Percentiles rank a stretch among this genome's conserved stretches.
phyloP scores from a whole-genome alignment of 73 alveolate genomes.

The Uronychia setigera region DNA sequence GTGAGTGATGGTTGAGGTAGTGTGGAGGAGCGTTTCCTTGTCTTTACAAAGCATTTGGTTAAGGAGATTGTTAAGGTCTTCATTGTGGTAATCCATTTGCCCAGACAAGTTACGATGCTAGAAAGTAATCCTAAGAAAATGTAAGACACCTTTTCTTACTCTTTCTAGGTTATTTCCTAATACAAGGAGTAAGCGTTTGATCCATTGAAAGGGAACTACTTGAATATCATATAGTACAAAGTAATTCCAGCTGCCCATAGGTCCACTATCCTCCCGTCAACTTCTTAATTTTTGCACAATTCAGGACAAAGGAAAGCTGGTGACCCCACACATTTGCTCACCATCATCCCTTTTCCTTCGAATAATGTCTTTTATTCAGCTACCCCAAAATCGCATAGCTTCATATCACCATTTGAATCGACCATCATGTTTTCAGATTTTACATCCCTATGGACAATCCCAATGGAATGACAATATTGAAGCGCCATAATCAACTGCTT shows the following conservation, averaged over 20 bases:
- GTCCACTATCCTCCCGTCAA: background rate
- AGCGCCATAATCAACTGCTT: background rate
- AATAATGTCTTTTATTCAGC: background rate
- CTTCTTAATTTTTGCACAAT: background rate
- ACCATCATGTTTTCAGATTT: conserved; percentile 57
- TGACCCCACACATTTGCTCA: background rate
- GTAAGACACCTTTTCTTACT: no score
- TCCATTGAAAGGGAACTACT: background rate
- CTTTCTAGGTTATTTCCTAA: background rate
- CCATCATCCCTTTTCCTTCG: background rate
- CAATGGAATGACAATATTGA: background rate
- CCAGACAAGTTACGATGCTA: no score
- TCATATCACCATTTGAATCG: conserved; percentile 45
- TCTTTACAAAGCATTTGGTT: no score
- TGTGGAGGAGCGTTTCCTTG: no score
- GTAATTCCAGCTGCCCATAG: background rate
- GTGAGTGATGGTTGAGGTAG: no score
- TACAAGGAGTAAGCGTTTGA: background rate
- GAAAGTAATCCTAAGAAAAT: no score
- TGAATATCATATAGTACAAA: background rate
- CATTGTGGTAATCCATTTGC: no score
- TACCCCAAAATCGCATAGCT: conserved; percentile 66
- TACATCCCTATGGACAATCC: conserved; percentile 60
- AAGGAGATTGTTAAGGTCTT: no score
- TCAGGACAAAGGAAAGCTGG: background rate